Evolutionary conservation across 441 rosid species (phyloP), one percentile per base, ranked within the genome.

Genomic region (Arabidopsis lyrata): DNA sequence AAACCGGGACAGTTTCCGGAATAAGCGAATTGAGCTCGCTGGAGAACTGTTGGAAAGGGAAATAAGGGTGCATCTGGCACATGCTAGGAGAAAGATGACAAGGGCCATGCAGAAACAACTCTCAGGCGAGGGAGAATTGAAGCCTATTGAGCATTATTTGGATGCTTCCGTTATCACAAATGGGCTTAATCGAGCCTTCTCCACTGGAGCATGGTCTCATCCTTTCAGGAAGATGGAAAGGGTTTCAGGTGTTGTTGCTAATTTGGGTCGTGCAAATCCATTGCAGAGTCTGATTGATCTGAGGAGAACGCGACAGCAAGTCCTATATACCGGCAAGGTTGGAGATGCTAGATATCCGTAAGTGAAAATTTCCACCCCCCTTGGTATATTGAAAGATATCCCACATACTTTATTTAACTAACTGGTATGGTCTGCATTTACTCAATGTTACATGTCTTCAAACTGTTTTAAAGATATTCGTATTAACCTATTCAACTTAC

Each of bases 311-410:
- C 83, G 98, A 4, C 96, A 91, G 58, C 97, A 86, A 38, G 97
- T 95, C 70, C 78, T 44, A 11, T 92, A 91, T 82, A 90, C 94
- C 0, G 98, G 97, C 83, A 93, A 87, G 84, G 98, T 90, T 83
- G 97, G 97, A 81, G 97, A 90, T 87, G 97, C 98, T 7, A 81
- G 97, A 90, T 93, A 88, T 70, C 97, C 97, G 97, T 95, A 85
- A 95, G 97, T 84, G 16, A 53, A 36, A 15, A 18, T 72, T 72
- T 72, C 35, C 32, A 59, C 36, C 32, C 27, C 41, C 20, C 0
- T 14, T 50, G 24, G 24, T 58, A 50, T 71, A 14, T 57, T 70
- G 29, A 42, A 65, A 39, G 34, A 39, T 16, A 53, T 44, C 7
- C 8, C n/a, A 39, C 32, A 0, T 50, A 31, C 6, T 29, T 29